Evolutionary conservation across 495 filamentous ascomycete genomes (phyloP).

Genomic region (Peziza echinospora): DNA sequence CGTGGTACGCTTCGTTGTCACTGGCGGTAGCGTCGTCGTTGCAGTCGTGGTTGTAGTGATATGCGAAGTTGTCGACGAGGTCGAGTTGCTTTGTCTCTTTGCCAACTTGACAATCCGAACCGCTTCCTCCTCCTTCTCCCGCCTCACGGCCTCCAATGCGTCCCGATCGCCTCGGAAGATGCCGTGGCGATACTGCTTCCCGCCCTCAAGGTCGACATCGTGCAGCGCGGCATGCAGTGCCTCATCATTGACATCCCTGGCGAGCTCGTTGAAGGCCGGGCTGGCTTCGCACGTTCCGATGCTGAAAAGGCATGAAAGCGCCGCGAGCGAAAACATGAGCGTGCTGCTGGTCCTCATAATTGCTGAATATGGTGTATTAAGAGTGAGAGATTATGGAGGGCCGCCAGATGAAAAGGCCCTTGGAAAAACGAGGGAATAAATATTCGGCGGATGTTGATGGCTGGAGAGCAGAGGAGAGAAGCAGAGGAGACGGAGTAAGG

Average conservation of each 20-base stretch:
- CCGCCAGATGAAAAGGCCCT: neutral
- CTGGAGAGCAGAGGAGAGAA: no score
- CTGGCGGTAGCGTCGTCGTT: neutral
- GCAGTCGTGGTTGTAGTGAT: neutral
- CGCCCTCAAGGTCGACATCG: constrained; percentile 22
- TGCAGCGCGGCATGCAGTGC: constrained; percentile 31
- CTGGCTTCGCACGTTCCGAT: no score
- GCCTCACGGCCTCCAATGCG: constrained; percentile 28
- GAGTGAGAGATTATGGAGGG: neutral
- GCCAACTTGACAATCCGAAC: constrained; percentile 24
- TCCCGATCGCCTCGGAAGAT: constrained; percentile 26
- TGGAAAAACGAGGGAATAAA: neutral
- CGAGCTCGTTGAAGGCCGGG: constrained; percentile 21
- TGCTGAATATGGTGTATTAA: no score
- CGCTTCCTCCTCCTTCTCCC: constrained; percentile 26
- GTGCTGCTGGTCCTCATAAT: no score
- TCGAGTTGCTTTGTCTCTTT: neutral
- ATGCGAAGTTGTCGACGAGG: neutral
- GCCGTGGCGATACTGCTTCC: constrained; percentile 30
- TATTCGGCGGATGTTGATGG: neutral
- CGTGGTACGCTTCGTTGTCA: neutral
- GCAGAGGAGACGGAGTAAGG: no score
- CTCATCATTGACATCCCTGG: constrained; percentile 23
- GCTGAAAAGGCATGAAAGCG: constrained; percentile 20
- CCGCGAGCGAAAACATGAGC: constrained; percentile 10